A percentile compares a stretch with the other conserved stretches of the same genome.
Conservation (phyloP, 2,329 filamentous ascomycete genomes). For the Venturia carpophila region DNA sequence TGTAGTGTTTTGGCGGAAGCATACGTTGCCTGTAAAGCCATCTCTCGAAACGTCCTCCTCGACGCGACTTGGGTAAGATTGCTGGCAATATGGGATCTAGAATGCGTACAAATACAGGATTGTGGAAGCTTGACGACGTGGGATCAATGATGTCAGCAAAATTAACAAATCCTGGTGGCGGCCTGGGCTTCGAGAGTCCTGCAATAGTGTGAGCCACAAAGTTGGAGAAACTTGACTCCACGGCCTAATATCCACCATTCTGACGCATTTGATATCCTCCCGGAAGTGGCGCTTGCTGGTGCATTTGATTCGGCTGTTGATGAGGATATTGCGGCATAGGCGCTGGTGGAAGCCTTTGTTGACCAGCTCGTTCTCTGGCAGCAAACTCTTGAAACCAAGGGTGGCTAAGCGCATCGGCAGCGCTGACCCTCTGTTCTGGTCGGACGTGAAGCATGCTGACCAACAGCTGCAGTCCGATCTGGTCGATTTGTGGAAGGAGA, state of each 20-base stretch:
- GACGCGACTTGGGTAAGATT: too few species aligned
- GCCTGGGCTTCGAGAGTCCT: neutral
- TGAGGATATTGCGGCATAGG: neutral
- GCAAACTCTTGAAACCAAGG: slow-evolving; percentile 73
- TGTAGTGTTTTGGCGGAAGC: too few species aligned
- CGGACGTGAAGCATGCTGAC: slow-evolving; percentile 86
- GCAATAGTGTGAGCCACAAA: neutral
- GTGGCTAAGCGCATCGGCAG: slow-evolving; percentile 77
- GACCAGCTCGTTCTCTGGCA: neutral
- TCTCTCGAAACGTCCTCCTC: too few species aligned
- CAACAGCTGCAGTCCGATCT: slow-evolving; percentile 76
- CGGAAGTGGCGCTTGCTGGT: slow-evolving; percentile 6
- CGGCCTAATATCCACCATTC: neutral
- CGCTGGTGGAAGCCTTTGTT: slow-evolving; percentile 5
- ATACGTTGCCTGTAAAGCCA: too few species aligned
- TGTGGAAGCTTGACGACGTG: too few species aligned
- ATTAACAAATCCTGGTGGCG: too few species aligned
- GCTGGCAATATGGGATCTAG: too few species aligned
- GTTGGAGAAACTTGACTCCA: neutral
- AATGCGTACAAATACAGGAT: too few species aligned
- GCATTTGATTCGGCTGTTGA: slow-evolving; percentile 1
- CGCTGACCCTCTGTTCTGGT: slow-evolving; percentile 84
- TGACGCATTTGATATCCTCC: slow-evolving; percentile 10
- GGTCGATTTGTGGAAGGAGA: slow-evolving; percentile 86
- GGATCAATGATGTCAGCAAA: too few species aligned